These are phyloP conservation scores for Boletus fagicola DNA, from an alignment of 768 basidiomycete genomes.

Conservation along the genomic window DNA sequence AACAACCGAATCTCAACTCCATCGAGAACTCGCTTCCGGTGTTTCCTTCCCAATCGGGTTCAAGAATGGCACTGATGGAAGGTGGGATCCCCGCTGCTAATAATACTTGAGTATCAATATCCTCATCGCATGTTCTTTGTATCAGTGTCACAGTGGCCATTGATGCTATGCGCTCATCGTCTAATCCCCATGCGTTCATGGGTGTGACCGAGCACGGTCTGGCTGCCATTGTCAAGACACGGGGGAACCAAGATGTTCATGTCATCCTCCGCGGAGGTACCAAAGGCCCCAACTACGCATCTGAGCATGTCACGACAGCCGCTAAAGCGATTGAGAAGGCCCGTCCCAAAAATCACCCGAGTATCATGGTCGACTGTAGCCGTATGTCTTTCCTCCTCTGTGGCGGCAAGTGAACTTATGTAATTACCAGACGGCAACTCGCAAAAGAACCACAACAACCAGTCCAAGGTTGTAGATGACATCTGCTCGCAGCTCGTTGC, in stretches of 20 bases:
- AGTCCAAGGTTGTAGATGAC: slow-evolving; percentile 73
- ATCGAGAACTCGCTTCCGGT: slow-evolving; percentile 93
- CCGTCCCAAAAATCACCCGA: slow-evolving; percentile 48
- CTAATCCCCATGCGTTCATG: slow-evolving; percentile 96
- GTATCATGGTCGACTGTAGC: slow-evolving; percentile 87
- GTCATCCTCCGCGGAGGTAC: slow-evolving; percentile 94
- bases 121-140: slow-evolving; percentile 1
- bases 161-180: slow-evolving; percentile 92
- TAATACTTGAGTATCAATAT: not conserved
- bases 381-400: slow-evolving; percentile 44
- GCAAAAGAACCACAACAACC: slow-evolving; percentile 90
- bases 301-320: slow-evolving; percentile 68
- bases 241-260: slow-evolving; percentile 85
- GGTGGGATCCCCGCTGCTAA: slow-evolving; percentile 35
- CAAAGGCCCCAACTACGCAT: slow-evolving; percentile 84
- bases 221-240: slow-evolving; percentile 92
- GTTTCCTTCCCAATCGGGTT: slow-evolving; percentile 98
- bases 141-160: slow-evolving; percentile 80
- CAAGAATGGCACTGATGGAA: slow-evolving; percentile 99
- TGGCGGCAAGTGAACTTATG: not conserved
- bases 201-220: slow-evolving; percentile 85
- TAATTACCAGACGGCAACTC: slow-evolving; percentile 81
- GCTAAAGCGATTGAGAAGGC: slow-evolving; percentile 64
- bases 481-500: slow-evolving; percentile 72
- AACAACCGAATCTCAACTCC: slow-evolving; percentile 96